These are phyloP conservation scores for Saprolegnia parasitica DNA, from an alignment of 352 stramenopile genomes.

Conservation along the genomic window DNA sequence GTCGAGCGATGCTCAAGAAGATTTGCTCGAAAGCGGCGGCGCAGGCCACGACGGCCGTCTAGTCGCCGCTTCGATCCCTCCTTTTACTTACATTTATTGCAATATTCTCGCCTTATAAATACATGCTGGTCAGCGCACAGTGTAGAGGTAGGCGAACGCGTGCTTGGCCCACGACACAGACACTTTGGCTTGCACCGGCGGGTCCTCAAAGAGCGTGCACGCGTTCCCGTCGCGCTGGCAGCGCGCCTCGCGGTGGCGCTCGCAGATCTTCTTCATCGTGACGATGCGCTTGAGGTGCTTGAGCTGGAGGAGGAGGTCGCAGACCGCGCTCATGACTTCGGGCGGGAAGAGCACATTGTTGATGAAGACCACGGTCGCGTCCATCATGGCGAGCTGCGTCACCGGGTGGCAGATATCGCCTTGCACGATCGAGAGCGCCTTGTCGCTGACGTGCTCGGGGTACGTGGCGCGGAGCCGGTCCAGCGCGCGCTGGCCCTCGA, in stretches of 20 bases:
- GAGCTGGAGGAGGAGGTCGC: constrained; percentile 58
- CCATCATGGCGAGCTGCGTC: constrained; percentile 45
- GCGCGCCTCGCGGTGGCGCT: constrained; percentile 61
- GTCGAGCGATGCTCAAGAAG: constrained; percentile 70
- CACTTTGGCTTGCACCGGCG: constrained; percentile 60
- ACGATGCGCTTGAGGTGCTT: constrained; percentile 59
- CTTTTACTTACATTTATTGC: neutral
- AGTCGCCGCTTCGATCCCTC: neutral
- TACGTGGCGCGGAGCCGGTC: constrained; percentile 42
- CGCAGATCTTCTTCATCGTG: constrained; percentile 74
- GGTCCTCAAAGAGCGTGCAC: constrained; percentile 68
- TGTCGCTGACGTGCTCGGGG: constrained; percentile 42
- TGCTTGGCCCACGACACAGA: constrained; percentile 77
- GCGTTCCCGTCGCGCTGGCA: constrained; percentile 49
- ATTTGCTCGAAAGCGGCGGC: constrained; percentile 46
- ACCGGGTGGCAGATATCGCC: constrained; percentile 70
- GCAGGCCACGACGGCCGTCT: constrained; percentile 16
- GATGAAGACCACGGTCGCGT: constrained; percentile 81
- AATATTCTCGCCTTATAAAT: neutral
- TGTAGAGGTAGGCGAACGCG: constrained; percentile 70
- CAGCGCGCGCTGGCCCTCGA: constrained; percentile 52
- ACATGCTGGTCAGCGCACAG: constrained; percentile 35
- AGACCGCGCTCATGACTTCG: constrained; percentile 65
- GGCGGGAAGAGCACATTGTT: constrained; percentile 84
- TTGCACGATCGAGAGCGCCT: constrained; percentile 58